Base-by-base conservation (phyloP, 116 monocot species). In the Trichopus zeylanicus region DNA sequence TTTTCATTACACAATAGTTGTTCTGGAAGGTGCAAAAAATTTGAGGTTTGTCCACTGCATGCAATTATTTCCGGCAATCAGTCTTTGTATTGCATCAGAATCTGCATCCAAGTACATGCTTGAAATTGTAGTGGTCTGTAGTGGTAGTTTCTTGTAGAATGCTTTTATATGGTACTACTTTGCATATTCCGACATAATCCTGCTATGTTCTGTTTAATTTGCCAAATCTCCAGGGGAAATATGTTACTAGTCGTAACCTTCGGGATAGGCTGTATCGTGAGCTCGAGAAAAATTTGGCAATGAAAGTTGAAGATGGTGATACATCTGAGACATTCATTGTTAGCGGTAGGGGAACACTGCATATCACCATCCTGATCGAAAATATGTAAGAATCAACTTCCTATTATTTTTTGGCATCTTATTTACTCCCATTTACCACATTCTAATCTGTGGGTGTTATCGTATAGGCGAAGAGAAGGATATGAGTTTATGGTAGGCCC, bases 401-500 rank as follows among this genome's bases (percentile, higher is more conserved):
- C 18, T 56, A n/a, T n/a, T n/a, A n/a, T n/a, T n/a, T n/a, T n/a
- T n/a, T n/a, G n/a, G n/a, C n/a, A n/a, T n/a, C n/a, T n/a, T n/a
- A n/a, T 42, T 24, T 25, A 16, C 42, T 12, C 18, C 42, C 13
- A 42, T 16, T 42, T 42, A 42, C n/a, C 18, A 42, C 42, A 42
- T 42, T 16, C 13, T 42, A 42, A 12, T 42, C 42, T n/a, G 3
- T 42, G 13, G 42, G 42, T 42, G 42, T 46, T 31, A 26, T 29
- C 33, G 49, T 66, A 11, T 70, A 95, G 95, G 95, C 70, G 94
- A 67, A 81, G 97, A 68, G 97, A 97, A 82, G 97, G 91, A 70
- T 97, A 82, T 71, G 97, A 97, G 37, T 90, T 97, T 73, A 90
- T 97, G 97, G 87, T 97, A 51, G 97, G 97, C 51, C 84, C 97